Conservation (phyloP, 495 filamentous ascomycete species). For the Neurospora sp. region DNA sequence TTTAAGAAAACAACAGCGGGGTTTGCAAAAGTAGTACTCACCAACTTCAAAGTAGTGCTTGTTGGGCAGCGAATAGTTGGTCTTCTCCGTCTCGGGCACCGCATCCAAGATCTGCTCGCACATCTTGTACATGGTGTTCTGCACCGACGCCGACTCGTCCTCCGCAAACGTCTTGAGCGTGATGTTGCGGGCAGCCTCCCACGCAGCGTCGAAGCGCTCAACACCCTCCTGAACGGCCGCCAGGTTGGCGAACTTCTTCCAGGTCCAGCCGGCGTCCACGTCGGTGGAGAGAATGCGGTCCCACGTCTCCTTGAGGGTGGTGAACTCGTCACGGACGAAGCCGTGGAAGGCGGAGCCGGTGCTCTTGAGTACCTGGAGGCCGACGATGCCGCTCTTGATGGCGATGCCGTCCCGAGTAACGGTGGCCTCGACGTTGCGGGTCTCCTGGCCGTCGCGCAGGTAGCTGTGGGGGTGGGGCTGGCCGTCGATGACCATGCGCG, state of each 20-base stretch:
- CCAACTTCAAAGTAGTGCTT: conserved; percentile 98
- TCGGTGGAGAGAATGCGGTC: conserved; percentile 93
- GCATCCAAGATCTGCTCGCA: conserved; percentile 71
- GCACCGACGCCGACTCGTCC: conserved; percentile 84
- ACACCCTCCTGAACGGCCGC: conserved; percentile 55
- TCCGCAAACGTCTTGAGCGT: conserved; percentile 88
- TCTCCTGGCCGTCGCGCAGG: conserved; percentile 81
- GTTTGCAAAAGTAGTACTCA: conserved; percentile 35
- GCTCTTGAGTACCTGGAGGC: conserved; percentile 85
- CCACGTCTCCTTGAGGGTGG: conserved; percentile 79
- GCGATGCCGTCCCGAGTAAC: conserved; percentile 54
- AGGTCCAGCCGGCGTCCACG: conserved; percentile 76
- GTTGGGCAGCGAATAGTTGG: conserved; percentile 83
- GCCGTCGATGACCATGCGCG: conserved; percentile 77
- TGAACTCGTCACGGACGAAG: conserved; percentile 87
- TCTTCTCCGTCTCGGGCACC: conserved; percentile 59
- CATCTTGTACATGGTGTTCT: conserved; percentile 99
- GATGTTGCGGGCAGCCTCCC: conserved; percentile 63
- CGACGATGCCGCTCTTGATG: conserved; percentile 59
- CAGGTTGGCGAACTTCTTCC: conserved; percentile 60
- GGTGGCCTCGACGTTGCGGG: conserved; percentile 59
- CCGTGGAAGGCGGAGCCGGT: conserved; percentile 96
- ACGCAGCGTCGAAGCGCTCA: conserved; percentile 67
- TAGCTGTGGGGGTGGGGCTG: conserved; percentile 95
- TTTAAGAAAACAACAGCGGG: background rate